Evolutionary conservation across 2,329 filamentous ascomycete genomes (phyloP), one percentile per base, ranked within the genome.

Genomic region (Endoconidiophora polonica): DNA sequence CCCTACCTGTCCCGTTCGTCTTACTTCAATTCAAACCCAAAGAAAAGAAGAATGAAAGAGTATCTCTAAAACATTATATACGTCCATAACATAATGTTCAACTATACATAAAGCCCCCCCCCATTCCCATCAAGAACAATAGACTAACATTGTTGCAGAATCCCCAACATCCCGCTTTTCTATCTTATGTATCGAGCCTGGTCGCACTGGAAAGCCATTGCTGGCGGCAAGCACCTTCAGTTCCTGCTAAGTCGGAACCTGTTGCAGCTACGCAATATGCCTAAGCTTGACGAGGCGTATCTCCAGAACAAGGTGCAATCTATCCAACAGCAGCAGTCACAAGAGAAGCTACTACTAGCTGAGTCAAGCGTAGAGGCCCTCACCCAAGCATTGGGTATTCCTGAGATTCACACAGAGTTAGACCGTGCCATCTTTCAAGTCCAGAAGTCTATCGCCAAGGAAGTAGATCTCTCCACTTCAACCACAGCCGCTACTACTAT

Each of bases 81-180:
- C 2, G 7, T 33, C 3, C 12, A 33, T 7, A 37, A 5, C 16
- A 14, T 26, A 45, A 2, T n/a, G 2, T 23, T 14, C 12, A 16
- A 16, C 5, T n/a, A 10, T 45, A 24, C 20, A 46, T 20, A n/a
- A 33, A 18, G 16, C 16, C 16, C 16, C 16, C 16, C 24, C 24
- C 44, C 14, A 26, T 26, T n/a, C 14, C 14, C 3, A 1, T 22
- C 5, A 24, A 38, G 23, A 46, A 38, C 24, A 41, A 20, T 20
- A 18, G 38, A 18, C 48, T 50, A 42, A 50, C 43, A 41, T 20
- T 29, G 33, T 20, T 16, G 14, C 57, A 93, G 86, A 55, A 74
- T 95, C 55, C 88, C 90, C 36, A 95, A 98, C 62, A 70, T 98
- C 10, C 91, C 91, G 16, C 96, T 96, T 70, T 96, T 96, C 70